Base-by-base conservation (phyloP, 331 rosid species). In the Ulmus americana region DNA sequence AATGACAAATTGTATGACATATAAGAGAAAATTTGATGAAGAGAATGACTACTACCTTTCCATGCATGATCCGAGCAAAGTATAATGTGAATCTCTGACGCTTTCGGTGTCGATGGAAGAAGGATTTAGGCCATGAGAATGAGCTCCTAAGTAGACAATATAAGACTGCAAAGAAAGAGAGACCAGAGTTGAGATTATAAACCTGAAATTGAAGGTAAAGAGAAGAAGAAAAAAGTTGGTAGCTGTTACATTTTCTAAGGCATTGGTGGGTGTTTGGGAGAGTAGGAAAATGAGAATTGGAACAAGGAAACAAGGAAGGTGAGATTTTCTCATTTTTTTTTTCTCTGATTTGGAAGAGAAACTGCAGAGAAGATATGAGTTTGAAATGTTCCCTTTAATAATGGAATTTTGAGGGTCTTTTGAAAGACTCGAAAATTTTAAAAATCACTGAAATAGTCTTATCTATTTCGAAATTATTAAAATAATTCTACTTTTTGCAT, bases 111-210 rank as follows among this genome's bases (percentile, higher is more conserved):
- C 80, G 7, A 0, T 7, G 39, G 35, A 3, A 0, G 72, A 11
- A 4, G 82, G 75, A 7, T 49, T 61, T 10, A 12, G 4, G 6
- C 58, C 71, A n/a, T 59, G 46, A 0, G 76, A 45, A 9, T 70
- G 77, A 6, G 71, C 28, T 76, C 87, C 87, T 63, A 82, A 59
- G 70, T 82, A 82, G 16, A 82, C 87, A 39, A 82, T 67, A 45
- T 82, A 82, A 35, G 87, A 76, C 84, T 82, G 74, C 52, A 65
- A 8, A n/a, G 70, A 15, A 50, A 40, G 6, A 20, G 16, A 55
- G 35, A 28, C 35, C 0, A 20, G 4, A 28, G 35, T 28, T 28
- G 3, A 28, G 35, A 28, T 28, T 28, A 28, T 28, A 28, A 28
- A 28, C 35, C 35, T 1, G 35, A 28, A 28, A 28, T 28, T 28